These are phyloP conservation scores for Dichotomopilus funicola DNA, from an alignment of 2,329 filamentous ascomycete species.

Conservation along the genomic window DNA sequence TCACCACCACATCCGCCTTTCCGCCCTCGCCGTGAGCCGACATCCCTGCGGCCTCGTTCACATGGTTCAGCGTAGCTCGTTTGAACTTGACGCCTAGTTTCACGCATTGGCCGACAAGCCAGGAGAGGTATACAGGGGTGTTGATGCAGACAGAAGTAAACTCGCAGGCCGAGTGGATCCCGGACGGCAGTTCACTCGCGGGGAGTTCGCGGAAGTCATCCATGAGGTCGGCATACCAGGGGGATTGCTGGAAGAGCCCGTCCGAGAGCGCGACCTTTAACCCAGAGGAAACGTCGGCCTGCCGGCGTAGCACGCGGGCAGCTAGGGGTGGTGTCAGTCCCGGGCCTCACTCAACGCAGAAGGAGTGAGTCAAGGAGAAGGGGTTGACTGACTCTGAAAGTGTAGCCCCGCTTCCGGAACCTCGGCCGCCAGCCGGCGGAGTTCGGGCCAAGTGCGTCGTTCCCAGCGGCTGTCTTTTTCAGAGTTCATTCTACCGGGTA, in stretches of 20 bases:
- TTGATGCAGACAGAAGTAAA: slow-evolving; percentile 92
- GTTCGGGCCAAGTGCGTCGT: slow-evolving; percentile 55
- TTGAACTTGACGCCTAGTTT: slow-evolving; percentile 63
- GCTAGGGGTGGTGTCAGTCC: slow-evolving; percentile 31
- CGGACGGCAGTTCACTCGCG: slow-evolving; percentile 51
- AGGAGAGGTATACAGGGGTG: slow-evolving; percentile 78
- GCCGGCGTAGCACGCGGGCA: slow-evolving; percentile 45
- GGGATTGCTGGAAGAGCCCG: slow-evolving; percentile 58
- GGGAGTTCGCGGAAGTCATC: slow-evolving; percentile 62
- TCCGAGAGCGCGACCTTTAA: slow-evolving; percentile 44
- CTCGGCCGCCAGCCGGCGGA: slow-evolving; percentile 54
- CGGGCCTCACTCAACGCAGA: not conserved
- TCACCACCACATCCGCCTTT: slow-evolving; percentile 65
- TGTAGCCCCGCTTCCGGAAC: slow-evolving; percentile 75
- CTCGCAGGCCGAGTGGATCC: slow-evolving; percentile 62
- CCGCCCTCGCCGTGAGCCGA: slow-evolving; percentile 46
- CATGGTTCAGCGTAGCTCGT: slow-evolving; percentile 59
- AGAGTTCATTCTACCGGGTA: slow-evolving; percentile 36
- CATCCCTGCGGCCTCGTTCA: slow-evolving; percentile 59
- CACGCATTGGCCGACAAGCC: slow-evolving; percentile 74
- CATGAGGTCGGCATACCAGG: slow-evolving; percentile 68
- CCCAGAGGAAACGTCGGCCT: slow-evolving; percentile 49
- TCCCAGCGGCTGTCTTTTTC: slow-evolving; percentile 49
- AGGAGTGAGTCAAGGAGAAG: not conserved
- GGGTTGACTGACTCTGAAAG: slow-evolving; percentile 53